These are phyloP conservation scores for Rutstroemia sp. DNA, from an alignment of 2,329 filamentous ascomycete genomes.

Conservation along the genomic window DNA sequence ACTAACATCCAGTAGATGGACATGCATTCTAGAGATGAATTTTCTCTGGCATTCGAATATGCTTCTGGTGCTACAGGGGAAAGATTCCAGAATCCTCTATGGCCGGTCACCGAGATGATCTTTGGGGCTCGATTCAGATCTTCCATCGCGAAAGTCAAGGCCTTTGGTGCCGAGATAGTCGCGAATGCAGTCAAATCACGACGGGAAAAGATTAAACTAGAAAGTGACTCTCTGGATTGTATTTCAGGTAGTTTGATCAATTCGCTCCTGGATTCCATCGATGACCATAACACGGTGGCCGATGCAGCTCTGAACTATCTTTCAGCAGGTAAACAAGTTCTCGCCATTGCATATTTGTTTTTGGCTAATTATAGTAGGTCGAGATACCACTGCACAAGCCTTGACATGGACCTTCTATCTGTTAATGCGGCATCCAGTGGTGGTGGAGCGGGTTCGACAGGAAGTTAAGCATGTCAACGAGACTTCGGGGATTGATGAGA, in stretches of 20 bases:
- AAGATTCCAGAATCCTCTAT: constrained; percentile 60
- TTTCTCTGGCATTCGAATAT: constrained; percentile 53
- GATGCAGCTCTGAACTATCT: constrained; percentile 61
- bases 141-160: constrained; percentile 43
- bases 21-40: constrained; percentile 53
- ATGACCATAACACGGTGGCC: constrained; percentile 48
- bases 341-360: background rate
- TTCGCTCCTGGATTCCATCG: constrained; percentile 50
- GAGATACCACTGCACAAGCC: constrained; percentile 58
- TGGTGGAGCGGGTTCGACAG: constrained; percentile 34
- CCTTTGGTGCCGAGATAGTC: constrained; percentile 51
- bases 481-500: constrained; percentile 5
- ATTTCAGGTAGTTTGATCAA: constrained; percentile 52
- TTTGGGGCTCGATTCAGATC: constrained; percentile 40
- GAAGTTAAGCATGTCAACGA: constrained; percentile 31
- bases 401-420: constrained; percentile 58
- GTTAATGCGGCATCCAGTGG: constrained; percentile 43
- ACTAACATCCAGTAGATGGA: constrained; percentile 43
- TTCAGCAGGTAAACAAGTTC: constrained; percentile 40
- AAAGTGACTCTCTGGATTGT: constrained; percentile 21
- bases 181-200: constrained; percentile 42
- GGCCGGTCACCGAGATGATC: constrained; percentile 50
- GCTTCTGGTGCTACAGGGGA: constrained; percentile 53
- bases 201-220: constrained; percentile 18
- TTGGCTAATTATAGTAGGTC: constrained; percentile 31